phyloP scores from a whole-genome alignment of 73 alveolate species.

The Tetrahymena malaccensis region DNA sequence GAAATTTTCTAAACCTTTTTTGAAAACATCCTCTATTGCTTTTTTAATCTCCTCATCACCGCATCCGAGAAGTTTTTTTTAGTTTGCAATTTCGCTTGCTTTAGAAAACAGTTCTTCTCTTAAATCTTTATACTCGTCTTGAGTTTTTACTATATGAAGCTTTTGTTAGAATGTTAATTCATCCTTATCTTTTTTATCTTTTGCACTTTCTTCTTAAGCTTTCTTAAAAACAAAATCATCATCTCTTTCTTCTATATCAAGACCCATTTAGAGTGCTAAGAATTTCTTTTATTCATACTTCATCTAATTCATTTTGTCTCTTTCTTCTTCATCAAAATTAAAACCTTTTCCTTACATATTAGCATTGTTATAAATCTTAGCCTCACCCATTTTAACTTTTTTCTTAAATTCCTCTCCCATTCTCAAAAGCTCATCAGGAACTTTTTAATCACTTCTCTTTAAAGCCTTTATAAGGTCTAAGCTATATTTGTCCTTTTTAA shows the following conservation, averaged over 20 bases:
- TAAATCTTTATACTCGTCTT: conserved; percentile 66
- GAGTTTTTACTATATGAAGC: conserved; percentile 42
- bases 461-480: conserved; percentile 84
- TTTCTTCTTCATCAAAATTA: conserved; percentile 83
- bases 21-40: conserved; percentile 82
- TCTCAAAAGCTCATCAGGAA: conserved; percentile 84
- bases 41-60: conserved; percentile 72
- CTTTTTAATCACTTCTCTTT: conserved; percentile 77
- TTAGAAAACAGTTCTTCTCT: conserved; percentile 52
- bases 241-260: conserved; percentile 49
- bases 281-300: conserved; percentile 70
- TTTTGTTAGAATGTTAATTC: conserved; percentile 34
- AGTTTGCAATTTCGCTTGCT: conserved; percentile 84
- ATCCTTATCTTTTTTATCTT: conserved; percentile 56
- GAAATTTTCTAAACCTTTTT: conserved; percentile 67
- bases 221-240: conserved; percentile 62
- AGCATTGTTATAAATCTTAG: conserved; percentile 77
- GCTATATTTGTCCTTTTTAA: neutral
- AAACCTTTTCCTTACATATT: conserved; percentile 95
- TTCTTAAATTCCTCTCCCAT: conserved; percentile 71
- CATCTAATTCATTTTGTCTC: conserved; percentile 67
- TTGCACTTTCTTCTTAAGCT: conserved; percentile 55
- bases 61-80: conserved; percentile 70
- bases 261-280: conserved; percentile 37
- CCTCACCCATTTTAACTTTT: conserved; percentile 89